These are phyloP conservation scores for Backusella morwellensis DNA, from an alignment of 192 early-diverging fungal genomes.

Conservation along the genomic window DNA sequence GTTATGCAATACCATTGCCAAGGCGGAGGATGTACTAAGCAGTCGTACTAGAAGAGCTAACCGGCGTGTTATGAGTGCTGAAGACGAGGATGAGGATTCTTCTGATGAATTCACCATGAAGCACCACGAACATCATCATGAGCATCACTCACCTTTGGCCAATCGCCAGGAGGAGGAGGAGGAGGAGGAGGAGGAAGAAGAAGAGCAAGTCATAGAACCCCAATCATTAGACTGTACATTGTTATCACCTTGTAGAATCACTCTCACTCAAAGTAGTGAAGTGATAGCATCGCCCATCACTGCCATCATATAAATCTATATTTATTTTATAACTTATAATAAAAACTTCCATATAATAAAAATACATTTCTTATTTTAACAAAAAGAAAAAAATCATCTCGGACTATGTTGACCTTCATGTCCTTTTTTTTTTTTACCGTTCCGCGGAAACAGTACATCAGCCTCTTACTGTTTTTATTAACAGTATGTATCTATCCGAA, in stretches of 20 bases:
- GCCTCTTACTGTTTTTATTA: no score
- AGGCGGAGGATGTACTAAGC: slow-evolving; percentile 24
- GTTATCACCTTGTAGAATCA: not conserved
- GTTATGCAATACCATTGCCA: slow-evolving; percentile 26
- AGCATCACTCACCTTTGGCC: slow-evolving; percentile 1
- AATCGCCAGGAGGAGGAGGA: not conserved
- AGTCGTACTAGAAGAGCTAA: slow-evolving; percentile 20
- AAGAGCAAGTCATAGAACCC: not conserved
- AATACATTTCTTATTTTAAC: no score
- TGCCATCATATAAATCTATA: not conserved
- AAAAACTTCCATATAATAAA: no score
- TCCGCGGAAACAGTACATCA: no score
- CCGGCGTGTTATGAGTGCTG: slow-evolving; percentile 25
- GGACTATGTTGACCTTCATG: no score
- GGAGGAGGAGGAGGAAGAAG: not conserved
- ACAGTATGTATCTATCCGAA: no score
- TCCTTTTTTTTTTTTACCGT: no score
- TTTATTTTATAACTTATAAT: not conserved
- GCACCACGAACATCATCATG: not conserved
- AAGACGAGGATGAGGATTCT: slow-evolving; percentile 21
- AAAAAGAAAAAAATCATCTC: no score
- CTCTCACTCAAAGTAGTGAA: not conserved
- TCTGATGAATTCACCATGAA: not conserved
- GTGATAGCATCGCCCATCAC: not conserved
- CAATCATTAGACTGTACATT: not conserved